Evolutionary conservation across 2,329 filamentous ascomycete species (phyloP), one percentile per base, ranked within the genome.

Genomic region (Colletotrichum sp.): DNA sequence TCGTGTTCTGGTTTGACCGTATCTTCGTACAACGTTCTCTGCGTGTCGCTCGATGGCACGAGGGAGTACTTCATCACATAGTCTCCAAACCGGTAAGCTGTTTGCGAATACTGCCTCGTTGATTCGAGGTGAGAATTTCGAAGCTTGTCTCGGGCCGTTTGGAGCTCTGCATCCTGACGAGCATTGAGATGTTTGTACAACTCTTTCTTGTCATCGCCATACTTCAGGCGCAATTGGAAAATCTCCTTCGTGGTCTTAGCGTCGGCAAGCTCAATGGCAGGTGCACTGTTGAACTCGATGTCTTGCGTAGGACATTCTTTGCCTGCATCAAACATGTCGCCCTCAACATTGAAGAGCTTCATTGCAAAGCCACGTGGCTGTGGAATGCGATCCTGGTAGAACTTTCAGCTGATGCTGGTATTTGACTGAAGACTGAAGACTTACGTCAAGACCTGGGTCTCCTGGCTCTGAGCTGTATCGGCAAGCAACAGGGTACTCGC

Each of bases 131-230:
- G 84, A 2, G 81, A 85, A 72, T 87, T 87, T 8, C 80, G 81
- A 10, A 87, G 82, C 63, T 83, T 78, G 77, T 87, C 84, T 12
- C 84, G 81, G 8, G 81, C 84, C 57, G 84, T 84, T 67, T 88
- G 86, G 2, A 88, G 79, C 18, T 24, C 18, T 1, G 30, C 0
- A 30, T 62, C 18, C 1, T 30, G 28, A 1, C 30, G 59, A 12
- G 7, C 1, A 30, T 62, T 34, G 12, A 62, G 6, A 12, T 62
- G 10, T 1, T 34, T 24, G 4, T 32, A 34, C 0, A 34, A 6
- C 7, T 62, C 18, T 8, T 16, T 8, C 59, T 6, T 16, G 18
- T 62, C 59, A n/a, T 62, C 18, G 26, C 59, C 28, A 18, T 26
- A 34, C 16, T 21, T 32, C n/a, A n/a, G 13, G 3, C 30, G 18